Evolutionary conservation across 1,284 basidiomycete species (phyloP), one percentile per base, ranked within the genome.

Genomic region (Malassezia nana): DNA sequence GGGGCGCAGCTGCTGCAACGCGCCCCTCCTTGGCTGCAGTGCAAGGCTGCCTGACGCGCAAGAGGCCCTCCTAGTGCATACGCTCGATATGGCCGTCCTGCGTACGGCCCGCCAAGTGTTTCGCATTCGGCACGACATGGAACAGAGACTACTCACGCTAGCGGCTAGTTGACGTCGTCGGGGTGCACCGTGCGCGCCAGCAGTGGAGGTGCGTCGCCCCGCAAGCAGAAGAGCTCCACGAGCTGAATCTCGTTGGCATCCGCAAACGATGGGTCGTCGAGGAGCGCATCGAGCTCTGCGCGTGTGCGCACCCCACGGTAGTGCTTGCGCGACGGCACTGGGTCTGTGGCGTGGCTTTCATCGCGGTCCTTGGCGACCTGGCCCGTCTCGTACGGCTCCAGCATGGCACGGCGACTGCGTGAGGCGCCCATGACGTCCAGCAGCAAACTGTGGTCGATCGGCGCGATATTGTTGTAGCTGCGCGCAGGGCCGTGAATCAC

Each of bases 261-360:
- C 3, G 20, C 30, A 31, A 47, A 33, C 45, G 12, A 7, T 3
- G 13, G 6, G 45, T 83, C 78, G 15, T 80, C 77, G 49, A 90
- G 77, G 24, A 90, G 78, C 8, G 69, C 72, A 26, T 81, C 78
- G 25, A 90, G 76, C 71, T 85, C 84, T 4, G 74, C 58, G 73
- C 84, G 85, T 47, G 78, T 83, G 55, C 72, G 68, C 44, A 85
- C 84, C 7, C 78, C 82, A 69, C 84, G 84, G 20, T 84, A 85
- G 62, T 77, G 78, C 44, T 79, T 75, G 47, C 77, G 76, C 62
- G 79, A 79, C 2, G 59, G 57, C 53, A 54, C 30, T n/a, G 80
- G 76, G 46, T 84, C 79, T 6, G 78, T 76, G 56, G 55, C 66
- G 54, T 71, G 66, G 39, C 59, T 62, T 55, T 55, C 26, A 1